phyloP scores from a whole-genome alignment of 208 protist species.

The Leishmania guyanensis region DNA sequence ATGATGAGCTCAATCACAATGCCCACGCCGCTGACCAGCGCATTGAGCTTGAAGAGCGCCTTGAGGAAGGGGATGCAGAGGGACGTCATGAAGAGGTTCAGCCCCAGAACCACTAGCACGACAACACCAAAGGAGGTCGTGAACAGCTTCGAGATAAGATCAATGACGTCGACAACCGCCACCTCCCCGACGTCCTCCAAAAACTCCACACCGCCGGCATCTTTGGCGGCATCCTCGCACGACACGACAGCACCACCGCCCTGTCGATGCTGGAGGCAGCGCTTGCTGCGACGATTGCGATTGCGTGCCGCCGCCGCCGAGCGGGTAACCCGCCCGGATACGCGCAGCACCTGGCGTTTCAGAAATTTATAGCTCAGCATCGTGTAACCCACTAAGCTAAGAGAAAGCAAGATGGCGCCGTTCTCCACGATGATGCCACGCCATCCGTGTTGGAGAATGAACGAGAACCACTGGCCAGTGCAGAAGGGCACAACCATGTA shows the following conservation, averaged over 20 bases:
- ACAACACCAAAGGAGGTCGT: conserved; percentile 85
- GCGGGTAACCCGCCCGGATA: no score
- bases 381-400: conserved; percentile 80
- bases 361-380: conserved; percentile 81
- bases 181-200: conserved; percentile 35
- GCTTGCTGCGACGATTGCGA: conserved; percentile 15
- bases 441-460: conserved; percentile 82
- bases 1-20: conserved; percentile 86
- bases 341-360: conserved; percentile 51
- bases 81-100: conserved; percentile 78
- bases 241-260: conserved; percentile 6
- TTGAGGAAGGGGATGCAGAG: conserved; percentile 81
- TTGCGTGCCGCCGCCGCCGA: conserved; percentile 19
- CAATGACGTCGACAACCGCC: conserved; percentile 69
- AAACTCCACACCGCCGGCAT: neutral
- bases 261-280: conserved; percentile 11
- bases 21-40: conserved; percentile 74
- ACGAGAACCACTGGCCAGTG: conserved; percentile 85
- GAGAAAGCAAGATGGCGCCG: conserved; percentile 68
- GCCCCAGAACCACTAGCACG: conserved; percentile 54
- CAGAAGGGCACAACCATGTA: conserved; percentile 89
- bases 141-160: conserved; percentile 69
- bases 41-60: conserved; percentile 82
- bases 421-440: conserved; percentile 79
- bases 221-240: conserved; percentile 8